phyloP scores from a whole-genome alignment of 2,329 filamentous ascomycete genomes.

The Helicocarpus griseus region DNA sequence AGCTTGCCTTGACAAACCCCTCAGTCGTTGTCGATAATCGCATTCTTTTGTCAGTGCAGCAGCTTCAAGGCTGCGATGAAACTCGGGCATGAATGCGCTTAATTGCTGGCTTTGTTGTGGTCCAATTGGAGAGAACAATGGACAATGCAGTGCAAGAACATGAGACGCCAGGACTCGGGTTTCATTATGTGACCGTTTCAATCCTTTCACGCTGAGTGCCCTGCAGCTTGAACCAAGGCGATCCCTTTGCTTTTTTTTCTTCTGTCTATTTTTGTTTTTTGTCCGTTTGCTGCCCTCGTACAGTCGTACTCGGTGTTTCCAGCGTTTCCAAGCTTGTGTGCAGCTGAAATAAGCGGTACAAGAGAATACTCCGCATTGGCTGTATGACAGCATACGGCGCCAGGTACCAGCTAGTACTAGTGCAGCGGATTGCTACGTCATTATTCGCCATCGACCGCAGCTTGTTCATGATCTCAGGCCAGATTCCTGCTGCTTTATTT shows the following conservation, averaged over 20 bases:
- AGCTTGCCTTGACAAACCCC: no score
- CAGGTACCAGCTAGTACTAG: slow-evolving; percentile 2
- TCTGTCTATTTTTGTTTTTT: not conserved
- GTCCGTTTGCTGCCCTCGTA: not conserved
- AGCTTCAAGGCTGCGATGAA: no score
- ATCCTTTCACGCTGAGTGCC: not conserved
- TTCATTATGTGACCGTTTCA: not conserved
- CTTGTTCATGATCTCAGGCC: not conserved
- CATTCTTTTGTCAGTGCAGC: no score
- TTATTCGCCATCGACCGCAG: slow-evolving; percentile 1
- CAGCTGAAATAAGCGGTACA: not conserved
- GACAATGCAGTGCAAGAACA: not conserved
- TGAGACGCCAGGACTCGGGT: not conserved
- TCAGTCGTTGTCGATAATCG: no score
- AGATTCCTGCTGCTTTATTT: not conserved
- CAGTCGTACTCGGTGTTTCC: not conserved
- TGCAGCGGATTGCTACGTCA: not conserved
- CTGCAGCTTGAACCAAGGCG: not conserved
- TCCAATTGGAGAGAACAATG: no score
- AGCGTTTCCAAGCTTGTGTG: not conserved
- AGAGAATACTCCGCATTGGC: not conserved
- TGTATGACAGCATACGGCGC: not conserved
- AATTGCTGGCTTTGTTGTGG: no score
- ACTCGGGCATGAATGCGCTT: no score
- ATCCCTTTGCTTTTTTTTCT: not conserved